Base-by-base conservation (phyloP, 139 green algal genomes). In the Micractinium conductrix region DNA sequence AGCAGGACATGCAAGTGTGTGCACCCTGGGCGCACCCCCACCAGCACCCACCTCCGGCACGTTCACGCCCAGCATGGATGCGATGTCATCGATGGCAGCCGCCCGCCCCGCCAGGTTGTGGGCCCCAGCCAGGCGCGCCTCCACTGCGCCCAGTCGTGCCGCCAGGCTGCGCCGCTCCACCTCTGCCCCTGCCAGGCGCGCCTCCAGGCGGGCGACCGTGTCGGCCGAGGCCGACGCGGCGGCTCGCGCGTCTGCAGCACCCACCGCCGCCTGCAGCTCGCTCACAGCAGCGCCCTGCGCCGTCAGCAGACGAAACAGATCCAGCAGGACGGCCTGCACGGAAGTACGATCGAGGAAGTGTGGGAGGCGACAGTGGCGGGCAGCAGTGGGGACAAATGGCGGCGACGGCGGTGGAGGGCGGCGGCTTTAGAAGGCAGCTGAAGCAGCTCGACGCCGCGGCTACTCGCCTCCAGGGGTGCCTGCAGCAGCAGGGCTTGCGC, bases 1-100 rank as follows among this genome's bases (percentile, higher is more conserved):
- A n/a, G n/a, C n/a, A n/a, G n/a, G n/a, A n/a, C n/a, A n/a, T n/a
- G 60, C 60, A 68, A 35, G 3, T 38, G 60, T 24, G 60, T 33
- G 60, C 60, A 68, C 60, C 60, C n/a, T 42, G 63, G n/a, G 40
- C 26, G 0, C 63, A 42, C n/a, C n/a, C n/a, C n/a, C n/a, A n/a
- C 5, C 21, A 28, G 37, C 75, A 44, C 75, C 75, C 75, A 44
- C 30, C 38, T 81, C 53, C 26, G 75, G 53, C 24, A 81, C 75
- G 5, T 37, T 24, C 8, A 81, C 75, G 37, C 75, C 75, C 35
- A 81, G 40, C 53, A 81, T 70, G 22, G 37, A 53, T 0, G 75
- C 75, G 17, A 81, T 81, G 53, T 81, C 75, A 28, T 81, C 75
- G 53, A 81, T 53, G 0, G 75, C 75, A 19, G 75, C 75, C 35